These are phyloP conservation scores for Daldinia concentrica DNA, from an alignment of 495 filamentous ascomycete species.

Conservation along the genomic window DNA sequence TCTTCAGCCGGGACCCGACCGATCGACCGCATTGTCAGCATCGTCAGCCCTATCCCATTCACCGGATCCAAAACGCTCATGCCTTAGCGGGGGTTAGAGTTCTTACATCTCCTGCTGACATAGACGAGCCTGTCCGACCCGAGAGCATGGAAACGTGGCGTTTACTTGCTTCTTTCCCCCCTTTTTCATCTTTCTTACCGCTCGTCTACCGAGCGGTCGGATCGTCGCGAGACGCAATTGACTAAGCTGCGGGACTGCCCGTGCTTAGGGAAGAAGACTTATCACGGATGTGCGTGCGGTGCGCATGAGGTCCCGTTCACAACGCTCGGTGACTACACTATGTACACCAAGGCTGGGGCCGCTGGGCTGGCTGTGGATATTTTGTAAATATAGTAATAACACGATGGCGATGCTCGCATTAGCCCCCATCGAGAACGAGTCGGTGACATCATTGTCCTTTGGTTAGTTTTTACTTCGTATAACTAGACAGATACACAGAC, in stretches of 20 bases:
- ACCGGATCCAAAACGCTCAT: neutral
- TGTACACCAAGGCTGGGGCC: no score
- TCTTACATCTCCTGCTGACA: conserved; percentile 15
- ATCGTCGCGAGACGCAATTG: neutral
- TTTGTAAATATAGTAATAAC: conserved; percentile 3
- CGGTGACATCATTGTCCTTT: conserved; percentile 10
- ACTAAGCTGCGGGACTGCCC: neutral
- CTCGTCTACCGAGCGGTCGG: neutral
- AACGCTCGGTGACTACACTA: neutral
- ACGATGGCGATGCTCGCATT: neutral
- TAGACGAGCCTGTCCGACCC: conserved; percentile 8
- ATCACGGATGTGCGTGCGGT: neutral
- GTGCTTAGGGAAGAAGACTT: neutral
- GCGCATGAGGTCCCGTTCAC: neutral
- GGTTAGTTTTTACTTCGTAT: neutral
- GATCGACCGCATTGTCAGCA: conserved; percentile 15
- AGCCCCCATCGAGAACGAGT: neutral
- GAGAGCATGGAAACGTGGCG: conserved; percentile 20
- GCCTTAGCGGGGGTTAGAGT: conserved; percentile 14
- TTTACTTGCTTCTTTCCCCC: conserved; percentile 6
- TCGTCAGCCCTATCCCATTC: conserved; percentile 25
- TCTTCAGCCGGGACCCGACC: neutral
- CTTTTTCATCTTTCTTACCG: neutral
- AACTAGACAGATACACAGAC: neutral
- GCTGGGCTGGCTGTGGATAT: neutral